A percentile compares a stretch with the other conserved stretches of the same genome.
Evolutionary conservation across 192 early-diverging fungal species (phyloP).

Genomic region (Kappamyces sp.): DNA sequence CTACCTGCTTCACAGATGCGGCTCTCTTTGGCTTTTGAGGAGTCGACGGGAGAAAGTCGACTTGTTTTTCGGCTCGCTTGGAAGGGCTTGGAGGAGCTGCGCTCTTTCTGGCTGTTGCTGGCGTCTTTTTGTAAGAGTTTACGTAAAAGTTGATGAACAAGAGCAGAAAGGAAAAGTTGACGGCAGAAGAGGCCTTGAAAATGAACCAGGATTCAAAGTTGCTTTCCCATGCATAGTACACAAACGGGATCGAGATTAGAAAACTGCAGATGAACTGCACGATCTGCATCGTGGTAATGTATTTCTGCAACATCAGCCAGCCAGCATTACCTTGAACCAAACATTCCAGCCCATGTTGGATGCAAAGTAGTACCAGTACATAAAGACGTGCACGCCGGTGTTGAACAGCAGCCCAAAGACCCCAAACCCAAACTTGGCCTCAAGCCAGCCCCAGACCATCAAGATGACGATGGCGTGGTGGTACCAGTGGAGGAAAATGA

Average conservation of each 20-base stretch:
- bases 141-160: conserved; percentile 45
- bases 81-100: background rate
- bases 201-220: conserved; percentile 37
- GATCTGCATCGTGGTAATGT: conserved; percentile 41
- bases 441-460: conserved; percentile 47
- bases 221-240: conserved; percentile 36
- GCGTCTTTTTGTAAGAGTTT: conserved; percentile 19
- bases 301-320: conserved; percentile 21
- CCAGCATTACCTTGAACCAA: conserved; percentile 39
- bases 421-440: conserved; percentile 34
- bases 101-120: background rate
- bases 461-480: conserved; percentile 49
- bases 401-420: conserved; percentile 39
- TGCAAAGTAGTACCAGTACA: conserved; percentile 49
- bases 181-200: conserved; percentile 20
- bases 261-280: conserved; percentile 44
- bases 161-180: conserved; percentile 36
- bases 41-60: background rate
- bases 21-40: background rate
- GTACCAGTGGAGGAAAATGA: conserved; percentile 52
- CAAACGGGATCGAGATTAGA: conserved; percentile 30
- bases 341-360: conserved; percentile 33
- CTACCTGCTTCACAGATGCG: too few relatives aligned
- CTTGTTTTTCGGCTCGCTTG: background rate
- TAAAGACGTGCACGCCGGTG: conserved; percentile 43